Base-by-base conservation (phyloP, 1,139 yeast genomes). In the Geotrichum reessii region DNA sequence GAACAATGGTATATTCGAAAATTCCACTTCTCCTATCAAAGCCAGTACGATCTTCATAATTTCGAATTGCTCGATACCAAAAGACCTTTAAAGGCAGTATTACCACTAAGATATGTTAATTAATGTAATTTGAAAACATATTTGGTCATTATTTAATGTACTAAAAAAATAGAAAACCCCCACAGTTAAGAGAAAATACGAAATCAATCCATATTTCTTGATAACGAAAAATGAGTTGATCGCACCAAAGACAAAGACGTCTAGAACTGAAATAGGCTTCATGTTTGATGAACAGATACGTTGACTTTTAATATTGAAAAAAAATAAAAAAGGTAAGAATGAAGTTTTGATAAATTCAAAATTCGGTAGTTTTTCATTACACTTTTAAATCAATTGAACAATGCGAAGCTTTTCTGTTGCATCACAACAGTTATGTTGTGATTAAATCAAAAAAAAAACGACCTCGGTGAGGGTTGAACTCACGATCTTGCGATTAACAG, bases 401-500 rank as follows among this genome's bases (percentile, higher is more conserved):
- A 14, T 17, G n/a, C 40, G 12, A 14, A 33, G 9, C n/a, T 14
- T 12, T 33, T 33, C 17, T 33, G 12, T 33, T 8, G 17, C 6
- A 33, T 11, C 40, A 33, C 40, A 33, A 33, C 17, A 5, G 5
- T 33, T 24, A 21, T 50, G 37, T 22, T 8, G 50, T 12, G 17
- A 22, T 47, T 21, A n/a, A 24, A 48, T 5, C 11, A 9, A 1
- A 44, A 52, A 52, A 46, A 27, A 27, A 19, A 31, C 55, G 55
- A 52, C 55, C 55, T 47, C 55, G 50, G n/a, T n/a, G n/a, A n/a
- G n/a, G n/a, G n/a, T n/a, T n/a, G n/a, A n/a, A n/a, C n/a, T n/a
- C n/a, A n/a, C 56, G 56, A 53, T 53, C 58, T 56, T 52, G 55
- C 58, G 56, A 76, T 73, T 77, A 77, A 77, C 80, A 78, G 81